Base-by-base conservation (phyloP, 1,284 basidiomycete genomes). In the Tilletia caries region DNA sequence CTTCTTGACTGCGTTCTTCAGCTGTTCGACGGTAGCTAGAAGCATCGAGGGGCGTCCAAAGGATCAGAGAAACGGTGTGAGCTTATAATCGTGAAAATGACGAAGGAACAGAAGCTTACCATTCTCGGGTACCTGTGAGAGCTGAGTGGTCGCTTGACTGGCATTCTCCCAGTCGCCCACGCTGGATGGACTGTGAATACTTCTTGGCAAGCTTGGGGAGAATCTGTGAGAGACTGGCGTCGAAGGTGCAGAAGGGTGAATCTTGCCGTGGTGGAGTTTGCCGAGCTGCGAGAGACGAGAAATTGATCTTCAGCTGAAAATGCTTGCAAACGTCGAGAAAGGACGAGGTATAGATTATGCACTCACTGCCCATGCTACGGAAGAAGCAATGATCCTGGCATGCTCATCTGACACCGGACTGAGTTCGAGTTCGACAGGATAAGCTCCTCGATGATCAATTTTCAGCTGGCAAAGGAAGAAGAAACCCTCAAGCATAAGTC, bases 51-150 rank as follows among this genome's bases (percentile, higher is more conserved):
- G 37, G 15, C 37, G 1, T 41, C 10, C 37, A 1, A 10, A 10
- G 15, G 37, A 10, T 41, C 37, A 41, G 37, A 1, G 1, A 15
- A 10, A 41, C 37, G 8, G 8, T 15, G 37, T 41, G 37, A 41
- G 15, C 15, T 41, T 41, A 41, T 41, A 41, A 15, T 15, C 15
- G 37, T 6, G 2, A 6, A 41, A 15, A 6, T 10, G 37, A 41
- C 8, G 10, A 41, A 41, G 10, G 37, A 41, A 41, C 1, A 18
- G 20, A 50, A 6, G 23, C 48, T 20, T 18, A 50, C 48, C 48
- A 18, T 50, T 50, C 48, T 50, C 48, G 48, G 48, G 48, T 18
- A 50, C 48, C 48, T 50, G 48, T 20, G 48, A 50, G 48, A 50
- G 48, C 20, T n/a, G 48, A 25, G 48, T n/a, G 48, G 48, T 50